Percentiles rank a stretch among this genome's conserved stretches.
Conservation (phyloP, 306 rosid species). For the Coriaria nepalensis region DNA sequence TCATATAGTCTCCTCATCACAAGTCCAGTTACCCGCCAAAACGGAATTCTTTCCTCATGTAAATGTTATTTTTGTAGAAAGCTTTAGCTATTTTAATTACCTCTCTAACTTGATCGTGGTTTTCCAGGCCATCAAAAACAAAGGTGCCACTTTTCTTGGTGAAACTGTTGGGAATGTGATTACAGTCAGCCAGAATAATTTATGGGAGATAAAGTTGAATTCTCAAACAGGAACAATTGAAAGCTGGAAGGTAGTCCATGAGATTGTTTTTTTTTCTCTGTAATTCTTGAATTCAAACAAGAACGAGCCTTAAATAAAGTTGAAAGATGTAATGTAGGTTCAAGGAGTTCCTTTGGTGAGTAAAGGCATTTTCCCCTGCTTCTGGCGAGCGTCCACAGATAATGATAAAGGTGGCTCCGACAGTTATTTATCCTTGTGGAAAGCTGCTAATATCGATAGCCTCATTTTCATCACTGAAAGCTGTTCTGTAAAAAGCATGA, state of each 20-base stretch:
- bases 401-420: conserved; percentile 59
- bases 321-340: conserved; percentile 33
- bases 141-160: conserved; percentile 22
- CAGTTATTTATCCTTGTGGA: conserved; percentile 72
- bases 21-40: conserved; percentile 61
- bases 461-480: conserved; percentile 49
- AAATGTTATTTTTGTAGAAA: conserved; percentile 12
- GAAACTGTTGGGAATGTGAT: conserved; percentile 45
- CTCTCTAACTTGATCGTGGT: conserved; percentile 2
- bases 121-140: conserved; percentile 46
- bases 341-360: conserved; percentile 51
- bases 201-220: conserved; percentile 65
- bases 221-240: conserved; percentile 55
- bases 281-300: too few species aligned
- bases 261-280: conserved; percentile 2
- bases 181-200: conserved; percentile 36
- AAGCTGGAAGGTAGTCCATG: conserved; percentile 76
- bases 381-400: conserved; percentile 90
- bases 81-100: conserved; percentile 10
- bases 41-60: conserved; percentile 47
- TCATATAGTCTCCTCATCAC: conserved; percentile 63
- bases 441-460: conserved; percentile 51
- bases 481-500: conserved; percentile 30
- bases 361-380: conserved; percentile 68
- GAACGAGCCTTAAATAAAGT: conserved; percentile 7